Base-by-base conservation (phyloP, 768 basidiomycete species). In the Pleurotus platypus region DNA sequence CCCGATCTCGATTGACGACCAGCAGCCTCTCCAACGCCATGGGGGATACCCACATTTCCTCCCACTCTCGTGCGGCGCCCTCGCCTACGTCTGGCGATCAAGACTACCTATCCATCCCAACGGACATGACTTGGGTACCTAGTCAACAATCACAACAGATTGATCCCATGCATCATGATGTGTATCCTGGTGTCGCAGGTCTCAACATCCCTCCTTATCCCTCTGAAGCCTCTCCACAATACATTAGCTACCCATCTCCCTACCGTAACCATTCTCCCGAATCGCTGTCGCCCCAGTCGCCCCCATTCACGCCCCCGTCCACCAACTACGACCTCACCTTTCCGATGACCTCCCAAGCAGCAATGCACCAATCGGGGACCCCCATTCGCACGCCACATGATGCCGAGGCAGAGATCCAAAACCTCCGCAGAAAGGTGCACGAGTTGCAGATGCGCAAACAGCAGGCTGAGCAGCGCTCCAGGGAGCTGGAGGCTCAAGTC, bases 371-470 rank as follows among this genome's bases (percentile, higher is more conserved):
- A 45, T 60, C 66, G 55, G 62, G 54, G 49, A 67, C 9, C 57
- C 66, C 70, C 47, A 48, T 61, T 54, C 59, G 63, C 60, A 55
- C 69, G 22, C 60, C 66, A 20, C 62, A 69, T 63, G 56, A 62
- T 20, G 66, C 70, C 2, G 78, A 83, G 26, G 78, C 78, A 5
- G 86, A 89, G 63, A 67, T 87, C 46, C 74, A 70, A 18, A 72
- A 69, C 26, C 79, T 91, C 24, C 81, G 81, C 40, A 80, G 77
- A 60, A 78, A 75, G 58, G 73, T 90, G 49, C 79, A 73, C 16
- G 85, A 90, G 59, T 78, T 89, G 38, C 87, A 91, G 70, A 76
- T 78, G 55, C 76, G 81, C 59, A 80, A 83, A 63, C 74, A 80
- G 45, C 77, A 78, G 22, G 76, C 76, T 30, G 77, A 77, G 35